These are phyloP conservation scores for Thermochaetoides dissita DNA, from an alignment of 2,329 filamentous ascomycete genomes.

Conservation along the genomic window DNA sequence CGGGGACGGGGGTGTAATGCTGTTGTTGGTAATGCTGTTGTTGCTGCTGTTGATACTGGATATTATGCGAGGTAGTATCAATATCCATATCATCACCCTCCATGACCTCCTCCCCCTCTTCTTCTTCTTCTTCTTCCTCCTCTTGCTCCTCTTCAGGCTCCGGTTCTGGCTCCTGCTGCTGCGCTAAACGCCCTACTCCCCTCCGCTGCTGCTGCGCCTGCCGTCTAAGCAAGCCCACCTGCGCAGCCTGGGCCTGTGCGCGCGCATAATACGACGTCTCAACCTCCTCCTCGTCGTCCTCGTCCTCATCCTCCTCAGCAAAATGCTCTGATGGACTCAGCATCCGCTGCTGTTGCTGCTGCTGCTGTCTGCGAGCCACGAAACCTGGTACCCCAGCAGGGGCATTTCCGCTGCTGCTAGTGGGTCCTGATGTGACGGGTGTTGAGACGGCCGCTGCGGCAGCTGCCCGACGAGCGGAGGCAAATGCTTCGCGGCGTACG, in stretches of 20 bases:
- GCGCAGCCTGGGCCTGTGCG: slow-evolving; percentile 5
- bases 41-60: neutral
- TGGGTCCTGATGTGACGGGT: neutral
- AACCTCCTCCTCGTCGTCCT: slow-evolving; percentile 3
- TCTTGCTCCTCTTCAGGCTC: neutral
- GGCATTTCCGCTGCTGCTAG: neutral
- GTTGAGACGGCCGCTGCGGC: neutral
- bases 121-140: slow-evolving; percentile 2
- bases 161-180: no score
- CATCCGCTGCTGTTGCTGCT: neutral
- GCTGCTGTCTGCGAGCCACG: no score
- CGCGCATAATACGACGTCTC: slow-evolving; percentile 9
- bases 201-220: neutral
- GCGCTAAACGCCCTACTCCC: no score
- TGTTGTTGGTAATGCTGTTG: neutral
- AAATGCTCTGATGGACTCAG: slow-evolving; percentile 2
- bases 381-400: no score
- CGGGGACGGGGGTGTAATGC: neutral
- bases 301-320: slow-evolving; percentile 1
- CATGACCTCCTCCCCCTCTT: slow-evolving; percentile 4
- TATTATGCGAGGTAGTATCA: slow-evolving; percentile 2
- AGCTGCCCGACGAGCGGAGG: neutral
- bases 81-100: slow-evolving; percentile 8
- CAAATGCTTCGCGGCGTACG: slow-evolving; percentile 3
- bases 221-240: neutral